These are phyloP conservation scores for Cicer arietinum DNA, from an alignment of 306 rosid genomes.

Conservation along the genomic window DNA sequence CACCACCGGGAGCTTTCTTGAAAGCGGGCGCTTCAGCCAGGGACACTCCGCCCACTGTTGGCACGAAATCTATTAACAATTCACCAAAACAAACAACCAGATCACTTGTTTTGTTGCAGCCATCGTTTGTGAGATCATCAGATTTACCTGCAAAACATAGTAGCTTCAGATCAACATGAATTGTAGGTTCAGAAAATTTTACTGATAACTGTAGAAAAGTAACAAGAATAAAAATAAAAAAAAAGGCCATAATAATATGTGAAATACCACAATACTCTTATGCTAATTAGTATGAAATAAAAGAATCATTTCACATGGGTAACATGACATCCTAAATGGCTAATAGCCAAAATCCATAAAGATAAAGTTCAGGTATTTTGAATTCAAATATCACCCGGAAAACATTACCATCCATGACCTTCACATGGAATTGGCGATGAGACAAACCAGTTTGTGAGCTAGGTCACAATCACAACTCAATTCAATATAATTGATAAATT, in stretches of 20 bases:
- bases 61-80: conserved; percentile 83
- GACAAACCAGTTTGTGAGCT: conserved; percentile 17
- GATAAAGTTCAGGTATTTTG: background rate
- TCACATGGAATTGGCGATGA: conserved; percentile 17
- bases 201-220: conserved; percentile 9
- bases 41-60: conserved; percentile 83
- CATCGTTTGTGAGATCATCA: conserved; percentile 34
- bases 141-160: conserved; percentile 50
- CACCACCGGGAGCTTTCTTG: conserved; percentile 96
- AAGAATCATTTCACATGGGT: conserved; percentile 26
- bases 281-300: background rate
- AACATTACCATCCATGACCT: conserved; percentile 5
- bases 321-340: conserved; percentile 29
- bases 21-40: conserved; percentile 96
- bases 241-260: background rate
- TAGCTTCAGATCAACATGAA: conserved; percentile 38
- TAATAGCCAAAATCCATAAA: conserved; percentile 1
- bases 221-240: background rate
- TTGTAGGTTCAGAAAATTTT: conserved; percentile 15
- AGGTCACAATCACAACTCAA: conserved; percentile 21
- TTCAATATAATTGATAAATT: background rate
- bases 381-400: conserved; percentile 31
- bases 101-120: conserved; percentile 42
- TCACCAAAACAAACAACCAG: conserved; percentile 87
- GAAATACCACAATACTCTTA: no score